These are phyloP conservation scores for Epicoccum sorghinum DNA, from an alignment of 2,329 filamentous ascomycete species.

Conservation along the genomic window DNA sequence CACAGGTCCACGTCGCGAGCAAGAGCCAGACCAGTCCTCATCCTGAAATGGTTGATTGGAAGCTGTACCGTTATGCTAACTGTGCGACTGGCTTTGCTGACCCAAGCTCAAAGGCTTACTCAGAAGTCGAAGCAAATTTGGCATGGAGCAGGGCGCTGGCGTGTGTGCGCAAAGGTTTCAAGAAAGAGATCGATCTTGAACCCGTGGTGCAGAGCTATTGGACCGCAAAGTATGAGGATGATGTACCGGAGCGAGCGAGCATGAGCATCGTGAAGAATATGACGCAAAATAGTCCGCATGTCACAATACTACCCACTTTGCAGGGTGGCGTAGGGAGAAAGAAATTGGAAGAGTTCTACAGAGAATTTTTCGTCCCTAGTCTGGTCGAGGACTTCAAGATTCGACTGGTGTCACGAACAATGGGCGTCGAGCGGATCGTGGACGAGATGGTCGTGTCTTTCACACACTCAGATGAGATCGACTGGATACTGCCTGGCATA, in stretches of 20 bases:
- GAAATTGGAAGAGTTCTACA: slow-evolving; percentile 59
- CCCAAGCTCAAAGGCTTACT: slow-evolving; percentile 45
- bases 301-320: slow-evolving; percentile 51
- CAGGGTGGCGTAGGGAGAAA: slow-evolving; percentile 52
- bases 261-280: slow-evolving; percentile 40
- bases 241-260: slow-evolving; percentile 38
- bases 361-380: slow-evolving; percentile 60
- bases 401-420: slow-evolving; percentile 61
- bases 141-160: slow-evolving; percentile 52
- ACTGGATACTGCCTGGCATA: slow-evolving; percentile 65
- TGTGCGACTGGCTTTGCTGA: slow-evolving; percentile 52
- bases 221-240: slow-evolving; percentile 42
- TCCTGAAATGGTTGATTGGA: slow-evolving; percentile 46
- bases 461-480: slow-evolving; percentile 61
- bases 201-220: slow-evolving; percentile 41
- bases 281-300: slow-evolving; percentile 43
- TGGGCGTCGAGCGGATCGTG: slow-evolving; percentile 63
- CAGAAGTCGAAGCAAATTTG: slow-evolving; percentile 50
- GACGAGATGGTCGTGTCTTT: slow-evolving; percentile 65
- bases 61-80: slow-evolving; percentile 48
- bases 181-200: slow-evolving; percentile 45
- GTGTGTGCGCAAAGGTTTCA: slow-evolving; percentile 45
- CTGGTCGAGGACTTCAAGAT: slow-evolving; percentile 61
- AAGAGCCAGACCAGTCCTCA: slow-evolving; percentile 39
- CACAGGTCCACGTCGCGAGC: slow-evolving; percentile 51